Conservation (phyloP, 441 rosid genomes). For the Mallotus japonicus region DNA sequence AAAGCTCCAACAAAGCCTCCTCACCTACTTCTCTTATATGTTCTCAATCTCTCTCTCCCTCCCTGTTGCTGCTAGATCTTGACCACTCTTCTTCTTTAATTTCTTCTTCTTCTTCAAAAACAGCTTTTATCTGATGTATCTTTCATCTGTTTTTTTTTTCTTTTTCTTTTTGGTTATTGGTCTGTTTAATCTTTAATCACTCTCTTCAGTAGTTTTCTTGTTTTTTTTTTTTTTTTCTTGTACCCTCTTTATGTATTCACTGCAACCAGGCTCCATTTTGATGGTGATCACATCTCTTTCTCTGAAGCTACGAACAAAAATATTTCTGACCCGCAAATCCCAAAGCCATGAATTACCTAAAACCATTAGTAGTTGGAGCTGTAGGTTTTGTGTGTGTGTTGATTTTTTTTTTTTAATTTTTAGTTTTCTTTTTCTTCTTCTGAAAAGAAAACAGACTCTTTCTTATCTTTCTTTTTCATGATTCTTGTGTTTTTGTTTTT, state of each 20-base stretch:
- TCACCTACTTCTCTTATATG: conserved; percentile 16
- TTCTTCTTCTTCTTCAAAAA: not conserved
- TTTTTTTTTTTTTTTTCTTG: not conserved
- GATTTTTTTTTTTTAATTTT: not conserved
- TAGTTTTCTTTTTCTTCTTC: not conserved
- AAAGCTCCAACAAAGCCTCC: conserved; percentile 9
- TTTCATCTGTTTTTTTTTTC: not conserved
- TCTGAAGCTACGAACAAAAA: not conserved
- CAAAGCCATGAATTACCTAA: conserved; percentile 21
- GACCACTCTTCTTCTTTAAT: conserved; percentile 1
- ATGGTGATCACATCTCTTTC: not conserved
- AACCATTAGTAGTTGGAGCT: conserved; percentile 4
- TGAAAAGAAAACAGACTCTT: not conserved
- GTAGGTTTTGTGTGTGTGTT: conserved; percentile 6
- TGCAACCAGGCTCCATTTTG: not conserved
- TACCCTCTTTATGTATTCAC: not conserved
- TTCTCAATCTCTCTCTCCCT: not conserved
- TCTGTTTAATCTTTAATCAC: not conserved
- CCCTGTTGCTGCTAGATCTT: conserved; percentile 23
- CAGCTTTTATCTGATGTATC: not conserved
- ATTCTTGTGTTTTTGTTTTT: not conserved
- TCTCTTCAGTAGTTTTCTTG: not conserved
- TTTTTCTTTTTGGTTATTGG: not conserved
- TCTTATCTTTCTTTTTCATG: not conserved
- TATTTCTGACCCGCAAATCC: not conserved